Evolutionary conservation across 2,329 filamentous ascomycete species (phyloP), one percentile per base, ranked within the genome.

Genomic region (Torrubiella hemipterigena): DNA sequence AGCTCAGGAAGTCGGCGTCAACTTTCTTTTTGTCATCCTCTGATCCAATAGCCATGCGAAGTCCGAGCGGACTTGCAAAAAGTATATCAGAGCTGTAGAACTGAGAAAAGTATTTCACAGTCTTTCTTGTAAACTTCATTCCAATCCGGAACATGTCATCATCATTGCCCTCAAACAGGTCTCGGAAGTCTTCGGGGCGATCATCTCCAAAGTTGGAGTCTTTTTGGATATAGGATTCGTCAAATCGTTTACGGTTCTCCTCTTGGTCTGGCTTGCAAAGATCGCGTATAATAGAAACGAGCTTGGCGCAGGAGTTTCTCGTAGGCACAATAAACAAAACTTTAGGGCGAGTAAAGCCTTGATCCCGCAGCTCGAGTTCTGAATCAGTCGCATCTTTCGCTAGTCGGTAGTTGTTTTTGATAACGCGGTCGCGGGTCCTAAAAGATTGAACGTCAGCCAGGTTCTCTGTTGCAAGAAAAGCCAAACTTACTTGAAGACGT

Each of bases 41-140:
- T 29, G 83, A 80, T 26, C 89, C 86, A 45, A 98, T 87, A 25
- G 86, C 84, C 59, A 91, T 86, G 32, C 86, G 81, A 12, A 98
- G 66, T 9, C 91, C 91, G 4, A 98, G 65, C 0, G 91, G 85
- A 42, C 85, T 93, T 15, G 85, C 86, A 32, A 98, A 67, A 33
- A 98, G 84, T 41, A 98, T 86, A 51, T 98, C 91, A 8, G 87
- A 94, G 52, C 81, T 89, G 63, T 96, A 96, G 54, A 98, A 98
- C 39, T 86, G 81, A 0, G 89, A 73, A 59, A 93, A 98, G 52
- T 82, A 91, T 53, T 95, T 96, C 50, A 96, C 67, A 0, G 86
- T 93, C 58, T 95, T 96, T 38, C 91, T 75, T 0, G 91, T 96
- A 52, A 98, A 93, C 56, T 96, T 98, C 49, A 98, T 58, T n/a